Evolutionary conservation across 2,329 filamentous ascomycete species (phyloP).

Genomic region (Ceratocystis cacaofunesta): DNA sequence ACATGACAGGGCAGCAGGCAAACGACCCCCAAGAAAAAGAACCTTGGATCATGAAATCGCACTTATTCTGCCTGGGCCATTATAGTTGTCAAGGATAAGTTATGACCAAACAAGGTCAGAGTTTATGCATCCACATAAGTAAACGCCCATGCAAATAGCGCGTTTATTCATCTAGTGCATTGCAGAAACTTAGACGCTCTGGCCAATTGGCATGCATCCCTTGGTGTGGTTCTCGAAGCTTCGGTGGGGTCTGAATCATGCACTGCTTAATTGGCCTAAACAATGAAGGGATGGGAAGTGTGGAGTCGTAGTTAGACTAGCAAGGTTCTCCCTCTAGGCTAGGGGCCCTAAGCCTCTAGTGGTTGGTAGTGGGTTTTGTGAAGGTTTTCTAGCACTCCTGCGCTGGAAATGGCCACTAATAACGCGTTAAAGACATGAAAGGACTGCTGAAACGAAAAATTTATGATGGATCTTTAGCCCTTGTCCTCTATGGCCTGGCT

Average conservation of each 20-base stretch:
- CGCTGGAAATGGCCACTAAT: too few relatives aligned
- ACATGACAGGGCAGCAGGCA: neutral
- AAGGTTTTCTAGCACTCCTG: too few relatives aligned
- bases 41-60: neutral
- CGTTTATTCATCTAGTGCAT: neutral
- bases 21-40: neutral
- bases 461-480: too few relatives aligned
- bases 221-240: slow-evolving; percentile 30
- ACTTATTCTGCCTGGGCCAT: neutral
- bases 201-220: neutral
- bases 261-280: too few relatives aligned
- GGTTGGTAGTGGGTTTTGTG: too few relatives aligned
- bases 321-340: too few relatives aligned
- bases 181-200: neutral
- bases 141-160: neutral
- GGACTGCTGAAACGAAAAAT: too few relatives aligned
- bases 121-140: neutral
- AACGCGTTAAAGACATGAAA: too few relatives aligned
- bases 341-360: too few relatives aligned
- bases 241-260: slow-evolving; percentile 26
- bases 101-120: neutral
- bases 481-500: too few relatives aligned
- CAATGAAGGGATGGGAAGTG: too few relatives aligned
- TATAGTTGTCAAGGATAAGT: neutral
- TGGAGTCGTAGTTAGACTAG: too few relatives aligned